These are phyloP conservation scores for Fusarium staphyleae DNA, from an alignment of 2,329 filamentous ascomycete species.

Conservation along the genomic window DNA sequence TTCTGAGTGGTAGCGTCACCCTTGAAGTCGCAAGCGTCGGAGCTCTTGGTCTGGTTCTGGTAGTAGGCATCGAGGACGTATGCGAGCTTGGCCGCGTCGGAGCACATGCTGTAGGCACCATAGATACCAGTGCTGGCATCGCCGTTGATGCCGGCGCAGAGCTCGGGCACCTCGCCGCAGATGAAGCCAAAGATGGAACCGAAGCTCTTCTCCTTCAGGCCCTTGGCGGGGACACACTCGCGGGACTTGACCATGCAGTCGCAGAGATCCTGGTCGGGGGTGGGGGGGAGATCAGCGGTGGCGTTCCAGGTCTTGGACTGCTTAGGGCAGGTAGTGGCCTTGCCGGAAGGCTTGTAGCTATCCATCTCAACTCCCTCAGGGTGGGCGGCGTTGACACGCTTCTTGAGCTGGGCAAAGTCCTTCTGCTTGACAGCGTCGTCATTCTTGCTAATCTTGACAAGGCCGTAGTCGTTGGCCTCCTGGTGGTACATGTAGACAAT, in stretches of 20 bases:
- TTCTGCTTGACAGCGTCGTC: conserved; percentile 69
- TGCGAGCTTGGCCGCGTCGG: conserved; percentile 71
- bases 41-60: conserved; percentile 58
- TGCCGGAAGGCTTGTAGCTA: conserved; percentile 78
- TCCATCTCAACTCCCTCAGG: conserved; percentile 71
- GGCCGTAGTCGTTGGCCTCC: conserved; percentile 87
- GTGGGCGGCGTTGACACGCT: conserved; percentile 70
- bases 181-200: conserved; percentile 76
- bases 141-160: conserved; percentile 72
- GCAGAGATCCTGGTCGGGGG: conserved; percentile 81
- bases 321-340: conserved; percentile 74
- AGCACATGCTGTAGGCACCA: conserved; percentile 82
- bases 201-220: conserved; percentile 65
- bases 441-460: conserved; percentile 67
- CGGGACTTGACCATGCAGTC: conserved; percentile 82
- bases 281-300: conserved; percentile 75
- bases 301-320: conserved; percentile 69
- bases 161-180: conserved; percentile 64
- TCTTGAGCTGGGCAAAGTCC: conserved; percentile 78
- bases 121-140: conserved; percentile 74
- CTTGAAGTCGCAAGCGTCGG: conserved; percentile 73
- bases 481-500: conserved; percentile 99
- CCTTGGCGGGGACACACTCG: conserved; percentile 70
- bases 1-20: conserved; percentile 67
- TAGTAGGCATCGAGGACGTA: conserved; percentile 80